These are phyloP conservation scores for Sporothrix luriei DNA, from an alignment of 2,329 filamentous ascomycete genomes.

Conservation along the genomic window DNA sequence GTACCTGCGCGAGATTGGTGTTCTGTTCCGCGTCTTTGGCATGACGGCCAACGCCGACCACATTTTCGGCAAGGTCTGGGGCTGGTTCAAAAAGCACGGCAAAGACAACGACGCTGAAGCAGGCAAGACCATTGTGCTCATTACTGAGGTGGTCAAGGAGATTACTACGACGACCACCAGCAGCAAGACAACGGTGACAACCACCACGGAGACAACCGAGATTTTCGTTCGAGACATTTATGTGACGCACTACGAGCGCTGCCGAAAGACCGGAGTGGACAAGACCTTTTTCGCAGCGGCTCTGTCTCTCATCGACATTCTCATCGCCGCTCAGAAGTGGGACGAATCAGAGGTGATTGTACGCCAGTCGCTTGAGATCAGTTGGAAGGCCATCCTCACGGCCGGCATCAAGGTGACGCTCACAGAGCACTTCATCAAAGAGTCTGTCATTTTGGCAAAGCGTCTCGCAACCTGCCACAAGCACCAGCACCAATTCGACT, in stretches of 20 bases:
- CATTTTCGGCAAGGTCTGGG: conserved; percentile 46
- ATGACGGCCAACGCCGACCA: conserved; percentile 43
- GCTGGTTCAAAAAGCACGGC: conserved; percentile 45
- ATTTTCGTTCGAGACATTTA: conserved; percentile 39
- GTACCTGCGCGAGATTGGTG: conserved; percentile 44
- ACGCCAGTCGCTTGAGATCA: conserved; percentile 45
- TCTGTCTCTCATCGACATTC: conserved; percentile 43
- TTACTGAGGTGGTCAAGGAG: conserved; percentile 48
- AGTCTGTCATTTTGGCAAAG: conserved; percentile 43
- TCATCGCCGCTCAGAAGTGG: conserved; percentile 43
- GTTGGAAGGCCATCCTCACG: conserved; percentile 46
- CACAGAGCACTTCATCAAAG: conserved; percentile 41
- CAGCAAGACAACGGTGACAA: conserved; percentile 44
- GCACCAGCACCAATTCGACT: conserved; percentile 44
- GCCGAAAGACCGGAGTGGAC: conserved; percentile 42
- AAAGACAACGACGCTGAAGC: conserved; percentile 43
- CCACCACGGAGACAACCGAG: conserved; percentile 44
- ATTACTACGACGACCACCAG: conserved; percentile 43
- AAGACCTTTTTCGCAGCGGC: conserved; percentile 44
- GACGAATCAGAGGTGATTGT: conserved; percentile 44
- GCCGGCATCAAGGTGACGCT: conserved; percentile 41
- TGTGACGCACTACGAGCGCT: conserved; percentile 41
- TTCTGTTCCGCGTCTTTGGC: conserved; percentile 43
- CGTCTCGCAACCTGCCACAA: conserved; percentile 45
- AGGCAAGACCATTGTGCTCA: conserved; percentile 43